These are phyloP conservation scores for Claviceps quebecensis DNA, from an alignment of 2,329 filamentous ascomycete genomes.

Conservation along the genomic window DNA sequence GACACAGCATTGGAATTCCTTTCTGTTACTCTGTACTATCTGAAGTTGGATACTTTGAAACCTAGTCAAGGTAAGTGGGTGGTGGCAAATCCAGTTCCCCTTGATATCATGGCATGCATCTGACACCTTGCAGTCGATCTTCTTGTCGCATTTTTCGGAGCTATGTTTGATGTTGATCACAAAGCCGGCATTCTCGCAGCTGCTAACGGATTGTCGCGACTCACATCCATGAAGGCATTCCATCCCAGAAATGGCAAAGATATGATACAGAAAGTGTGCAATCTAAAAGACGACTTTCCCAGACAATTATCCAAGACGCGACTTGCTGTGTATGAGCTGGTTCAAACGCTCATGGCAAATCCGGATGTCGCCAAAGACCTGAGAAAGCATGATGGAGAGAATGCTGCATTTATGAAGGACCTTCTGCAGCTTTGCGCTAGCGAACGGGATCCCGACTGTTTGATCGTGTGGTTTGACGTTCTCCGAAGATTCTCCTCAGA, in stretches of 20 bases:
- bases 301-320: conserved; percentile 37
- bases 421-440: conserved; percentile 37
- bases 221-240: conserved; percentile 37
- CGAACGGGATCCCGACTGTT: conserved; percentile 42
- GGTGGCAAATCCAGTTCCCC: not conserved
- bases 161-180: conserved; percentile 45
- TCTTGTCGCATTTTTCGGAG: conserved; percentile 39
- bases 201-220: conserved; percentile 34
- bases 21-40: conserved; percentile 35
- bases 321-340: conserved; percentile 36
- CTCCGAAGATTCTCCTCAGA: conserved; percentile 29
- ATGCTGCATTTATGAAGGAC: conserved; percentile 31
- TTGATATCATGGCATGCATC: not conserved
- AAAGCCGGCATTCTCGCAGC: conserved; percentile 44
- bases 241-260: conserved; percentile 31
- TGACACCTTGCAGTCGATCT: conserved; percentile 23
- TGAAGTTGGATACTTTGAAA: conserved; percentile 32
- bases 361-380: conserved; percentile 29
- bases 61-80: conserved; percentile 30
- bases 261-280: conserved; percentile 35
- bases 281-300: conserved; percentile 42
- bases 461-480: conserved; percentile 43
- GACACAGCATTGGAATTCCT: conserved; percentile 39
- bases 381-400: conserved; percentile 27
- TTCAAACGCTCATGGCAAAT: conserved; percentile 29